Base-by-base conservation (phyloP, 495 filamentous ascomycete genomes). In the Penicillium flavigenum region DNA sequence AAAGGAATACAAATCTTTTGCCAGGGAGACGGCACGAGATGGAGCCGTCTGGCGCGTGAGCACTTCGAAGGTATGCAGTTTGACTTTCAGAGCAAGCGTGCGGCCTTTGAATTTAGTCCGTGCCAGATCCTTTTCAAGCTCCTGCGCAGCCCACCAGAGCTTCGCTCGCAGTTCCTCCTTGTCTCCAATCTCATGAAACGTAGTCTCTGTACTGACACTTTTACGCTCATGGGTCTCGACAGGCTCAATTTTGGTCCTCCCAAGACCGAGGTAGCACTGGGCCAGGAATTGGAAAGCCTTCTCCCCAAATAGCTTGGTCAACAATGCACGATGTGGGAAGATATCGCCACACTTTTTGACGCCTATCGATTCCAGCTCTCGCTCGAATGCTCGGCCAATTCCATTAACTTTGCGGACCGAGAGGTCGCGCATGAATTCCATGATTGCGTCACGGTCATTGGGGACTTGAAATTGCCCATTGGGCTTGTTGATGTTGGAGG, bases 31-130 rank as follows among this genome's bases (percentile, higher is more conserved):
- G 0, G 91, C 86, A 61, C 87, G 86, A 2, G 89, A 84, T 10
- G 87, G 83, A 38, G 88, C 80, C 12, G 82, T 81, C 67, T 98
- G 94, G 36, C 94, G 76, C 0, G 91, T 94, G 17, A 90, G 76
- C 10, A 98, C 92, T 69, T 97, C 91, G 63, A 92, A 99, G 0
- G 90, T 95, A 63, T 96, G 91, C 11, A 98, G 76, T 68, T 99
- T 99, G 47, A 97, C 82, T 71, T 99, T 99, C 19, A 99, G 70
- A 22, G 89, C 87, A 4, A 98, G 72, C 1, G 95, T 98, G 6
- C 92, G 85, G 5, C 93, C 93, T 71, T 92, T 96, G 71, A 90
- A 89, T 59, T 90, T 81, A 5, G 88, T 89, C 19, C 82, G 81
- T n/a, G 74, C 69, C 63, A 98, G 78, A 66, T 98, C 95, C 60